Evolutionary conservation across 192 early-diverging fungal genomes (phyloP).

Genomic region (Rhizophagus prolifer): DNA sequence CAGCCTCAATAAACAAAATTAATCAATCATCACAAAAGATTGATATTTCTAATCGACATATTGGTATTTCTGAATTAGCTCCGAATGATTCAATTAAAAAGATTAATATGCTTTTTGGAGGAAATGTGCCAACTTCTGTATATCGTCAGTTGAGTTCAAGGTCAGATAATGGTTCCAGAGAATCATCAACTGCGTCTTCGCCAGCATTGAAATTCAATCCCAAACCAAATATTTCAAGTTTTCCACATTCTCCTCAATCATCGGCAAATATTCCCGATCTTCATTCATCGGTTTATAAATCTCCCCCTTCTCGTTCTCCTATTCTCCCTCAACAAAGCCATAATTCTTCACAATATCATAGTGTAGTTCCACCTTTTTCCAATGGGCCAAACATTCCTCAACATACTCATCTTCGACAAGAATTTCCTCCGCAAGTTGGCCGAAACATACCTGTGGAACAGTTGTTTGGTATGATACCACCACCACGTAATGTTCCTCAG

Average conservation of each 20-base stretch:
- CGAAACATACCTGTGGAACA: slow-evolving; percentile 31
- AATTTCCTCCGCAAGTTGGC: slow-evolving; percentile 18
- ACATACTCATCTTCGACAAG: slow-evolving; percentile 13
- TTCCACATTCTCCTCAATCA: slow-evolving; percentile 24
- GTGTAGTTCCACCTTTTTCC: slow-evolving; percentile 12
- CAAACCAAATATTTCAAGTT: slow-evolving; percentile 19
- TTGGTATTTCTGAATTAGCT: slow-evolving; percentile 16
- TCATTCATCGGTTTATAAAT: slow-evolving; percentile 16
- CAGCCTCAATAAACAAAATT: not conserved
- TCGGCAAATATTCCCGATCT: slow-evolving; percentile 13
- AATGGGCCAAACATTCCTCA: slow-evolving; percentile 23
- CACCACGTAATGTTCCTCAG: slow-evolving; percentile 20
- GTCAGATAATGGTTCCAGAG: slow-evolving; percentile 37
- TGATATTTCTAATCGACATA: slow-evolving; percentile 6
- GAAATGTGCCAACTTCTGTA: slow-evolving; percentile 59
- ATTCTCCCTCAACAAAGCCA: slow-evolving; percentile 15
- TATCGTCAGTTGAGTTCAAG: slow-evolving; percentile 58
- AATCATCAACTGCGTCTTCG: slow-evolving; percentile 26
- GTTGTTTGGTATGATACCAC: slow-evolving; percentile 23
- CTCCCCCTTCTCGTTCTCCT: slow-evolving; percentile 15
- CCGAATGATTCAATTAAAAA: slow-evolving; percentile 21
- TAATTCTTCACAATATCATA: slow-evolving; percentile 23
- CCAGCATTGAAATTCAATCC: slow-evolving; percentile 30
- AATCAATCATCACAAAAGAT: slow-evolving; percentile 9
- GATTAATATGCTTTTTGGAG: slow-evolving; percentile 41